Evolutionary conservation across 2,329 filamentous ascomycete species (phyloP).

Genomic region (Pseudocercospora pini-densiflorae): DNA sequence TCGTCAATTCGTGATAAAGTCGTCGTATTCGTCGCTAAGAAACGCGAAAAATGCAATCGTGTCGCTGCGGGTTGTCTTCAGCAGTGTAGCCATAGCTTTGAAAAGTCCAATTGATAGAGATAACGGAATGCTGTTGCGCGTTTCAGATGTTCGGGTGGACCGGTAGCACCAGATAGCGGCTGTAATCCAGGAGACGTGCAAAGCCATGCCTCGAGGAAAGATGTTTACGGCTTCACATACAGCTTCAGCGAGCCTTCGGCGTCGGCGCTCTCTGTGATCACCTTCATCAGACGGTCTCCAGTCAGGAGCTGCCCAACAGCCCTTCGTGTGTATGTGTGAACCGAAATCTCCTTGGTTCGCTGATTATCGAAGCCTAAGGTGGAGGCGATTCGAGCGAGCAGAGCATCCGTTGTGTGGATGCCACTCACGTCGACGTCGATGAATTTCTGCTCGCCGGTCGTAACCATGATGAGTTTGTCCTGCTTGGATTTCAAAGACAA

Average conservation of each 20-base stretch:
- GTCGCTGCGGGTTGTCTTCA: too few species aligned
- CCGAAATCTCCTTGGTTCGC: not conserved
- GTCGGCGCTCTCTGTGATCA: not conserved
- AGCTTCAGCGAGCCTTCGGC: conserved; percentile 5
- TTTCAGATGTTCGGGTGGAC: not conserved
- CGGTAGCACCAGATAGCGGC: not conserved
- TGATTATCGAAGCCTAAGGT: not conserved
- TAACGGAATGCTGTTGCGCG: too few species aligned
- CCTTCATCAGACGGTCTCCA: not conserved
- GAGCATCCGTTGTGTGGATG: not conserved
- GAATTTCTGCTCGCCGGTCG: conserved; percentile 5
- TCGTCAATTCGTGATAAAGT: not conserved
- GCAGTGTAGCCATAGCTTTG: too few species aligned
- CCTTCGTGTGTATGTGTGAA: not conserved
- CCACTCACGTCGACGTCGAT: conserved; percentile 3
- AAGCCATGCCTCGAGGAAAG: not conserved
- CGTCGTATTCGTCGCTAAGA: not conserved
- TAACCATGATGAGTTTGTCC: conserved; percentile 16
- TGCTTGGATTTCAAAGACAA: not conserved
- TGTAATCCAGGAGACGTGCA: not conserved
- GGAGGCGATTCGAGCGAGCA: not conserved
- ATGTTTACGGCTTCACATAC: not conserved
- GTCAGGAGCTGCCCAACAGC: not conserved
- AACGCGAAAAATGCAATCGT: not conserved
- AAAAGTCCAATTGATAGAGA: too few species aligned